phyloP scores from a whole-genome alignment of 2,329 filamentous ascomycete species.

The Cordyceps fumosorosea region DNA sequence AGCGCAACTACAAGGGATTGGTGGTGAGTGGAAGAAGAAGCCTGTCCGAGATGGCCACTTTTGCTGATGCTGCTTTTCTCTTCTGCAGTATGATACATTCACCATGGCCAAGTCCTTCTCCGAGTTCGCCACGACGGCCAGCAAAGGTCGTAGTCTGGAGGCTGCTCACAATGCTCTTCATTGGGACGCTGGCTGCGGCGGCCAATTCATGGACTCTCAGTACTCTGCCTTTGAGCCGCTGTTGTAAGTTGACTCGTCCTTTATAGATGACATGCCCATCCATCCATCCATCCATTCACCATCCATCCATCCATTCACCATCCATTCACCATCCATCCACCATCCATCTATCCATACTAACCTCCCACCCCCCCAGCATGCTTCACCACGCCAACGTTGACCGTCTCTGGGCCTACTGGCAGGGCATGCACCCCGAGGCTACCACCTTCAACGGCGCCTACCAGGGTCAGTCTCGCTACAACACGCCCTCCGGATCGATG shows the following conservation, averaged over 20 bases:
- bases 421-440: slow-evolving; percentile 33
- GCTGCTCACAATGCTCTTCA: slow-evolving; percentile 37
- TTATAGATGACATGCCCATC: neutral
- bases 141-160: slow-evolving; percentile 35
- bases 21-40: slow-evolving; percentile 21
- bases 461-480: slow-evolving; percentile 31
- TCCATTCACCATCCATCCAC: no score
- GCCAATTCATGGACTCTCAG: slow-evolving; percentile 33
- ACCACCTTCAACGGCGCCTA: slow-evolving; percentile 31
- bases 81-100: slow-evolving; percentile 33
- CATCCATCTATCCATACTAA: neutral
- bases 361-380: slow-evolving; percentile 24
- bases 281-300: no score
- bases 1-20: slow-evolving; percentile 32
- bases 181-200: slow-evolving; percentile 32
- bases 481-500: slow-evolving; percentile 30
- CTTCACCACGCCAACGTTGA: slow-evolving; percentile 54
- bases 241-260: slow-evolving; percentile 28
- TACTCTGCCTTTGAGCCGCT: slow-evolving; percentile 39
- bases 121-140: slow-evolving; percentile 29
- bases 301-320: no score
- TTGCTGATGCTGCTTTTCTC: neutral
- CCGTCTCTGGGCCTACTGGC: slow-evolving; percentile 53
- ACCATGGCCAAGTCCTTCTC: slow-evolving; percentile 29
- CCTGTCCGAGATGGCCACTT: no score